Evolutionary conservation across 805 yeast species (phyloP), one percentile per base, ranked within the genome.

Genomic region (Spathaspora passalidarum): DNA sequence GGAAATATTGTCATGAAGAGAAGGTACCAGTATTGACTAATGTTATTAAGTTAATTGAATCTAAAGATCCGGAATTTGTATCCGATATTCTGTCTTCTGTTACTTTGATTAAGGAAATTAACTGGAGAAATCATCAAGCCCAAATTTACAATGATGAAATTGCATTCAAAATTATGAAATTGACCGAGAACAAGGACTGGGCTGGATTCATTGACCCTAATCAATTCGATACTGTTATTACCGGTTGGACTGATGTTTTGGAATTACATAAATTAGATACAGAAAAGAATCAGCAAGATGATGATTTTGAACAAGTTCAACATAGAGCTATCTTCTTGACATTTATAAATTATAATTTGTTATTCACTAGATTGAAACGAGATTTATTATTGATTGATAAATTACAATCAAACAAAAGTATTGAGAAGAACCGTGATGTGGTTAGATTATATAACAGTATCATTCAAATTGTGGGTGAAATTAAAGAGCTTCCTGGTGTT

Each of bases 401-500:
- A 40, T 52, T 72, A 35, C 49, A 56, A 48, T 48, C 51, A 52
- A 50, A 57, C 14, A 55, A 56, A 10, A 51, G 61, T 10, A 49
- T 70, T 43, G 63, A 59, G 6, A 55, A 49, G 38, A 57, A 65
- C 40, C 71, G 68, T 46, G 83, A 81, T 51, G 59, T 68, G 5
- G 57, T 75, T 35, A 73, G 83, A 47, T 60, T 84, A 19, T 74
- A 72, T 48, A 79, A 76, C 18, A 68, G 75, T 7, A 73, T 88
- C 32, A 61, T 75, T 10, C 67, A 73, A 40, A 81, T 86, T 14
- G 60, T 84, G 29, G 65, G 65, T 2, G 84, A 84, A 52, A 65
- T 89, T 39, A 72, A 78, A 57, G 96, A 89, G 49, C 74, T 94
- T 43, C 97, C 97, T 0, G 98, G 98, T 73, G 96, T 92, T 16